Evolutionary conservation across 2,329 filamentous ascomycete species (phyloP).

Genomic region (Hypoxylon sp.): DNA sequence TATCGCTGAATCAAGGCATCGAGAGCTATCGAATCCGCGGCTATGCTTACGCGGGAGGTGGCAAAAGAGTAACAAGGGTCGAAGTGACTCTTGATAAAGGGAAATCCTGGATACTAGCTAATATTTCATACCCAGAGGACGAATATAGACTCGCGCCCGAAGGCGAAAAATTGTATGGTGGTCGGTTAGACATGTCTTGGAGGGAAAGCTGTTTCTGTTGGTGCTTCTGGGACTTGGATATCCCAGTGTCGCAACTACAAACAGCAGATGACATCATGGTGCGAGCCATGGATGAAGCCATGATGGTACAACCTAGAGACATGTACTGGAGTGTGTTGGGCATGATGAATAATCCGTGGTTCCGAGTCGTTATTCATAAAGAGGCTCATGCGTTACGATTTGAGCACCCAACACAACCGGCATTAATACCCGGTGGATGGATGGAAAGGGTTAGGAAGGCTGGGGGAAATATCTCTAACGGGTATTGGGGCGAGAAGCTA

Average conservation of each 20-base stretch:
- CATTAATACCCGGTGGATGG: conserved; percentile 85
- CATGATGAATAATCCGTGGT: conserved; percentile 99
- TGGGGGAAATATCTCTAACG: conserved; percentile 84
- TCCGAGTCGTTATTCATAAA: conserved; percentile 81
- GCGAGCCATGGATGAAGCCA: conserved; percentile 89
- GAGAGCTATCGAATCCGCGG: conserved; percentile 77
- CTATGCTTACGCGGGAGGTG: conserved; percentile 91
- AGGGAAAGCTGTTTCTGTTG: conserved; percentile 88
- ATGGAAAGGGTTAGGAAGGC: conserved; percentile 91
- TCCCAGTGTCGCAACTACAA: conserved; percentile 74
- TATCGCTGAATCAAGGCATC: conserved; percentile 65
- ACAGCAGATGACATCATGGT: conserved; percentile 81
- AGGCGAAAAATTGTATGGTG: conserved; percentile 78
- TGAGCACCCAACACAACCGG: conserved; percentile 90
- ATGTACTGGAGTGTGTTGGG: conserved; percentile 97
- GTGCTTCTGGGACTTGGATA: conserved; percentile 88
- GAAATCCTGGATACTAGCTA: conserved; percentile 81
- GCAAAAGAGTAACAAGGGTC: conserved; percentile 84
- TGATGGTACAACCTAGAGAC: conserved; percentile 88
- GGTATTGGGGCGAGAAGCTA: conserved; percentile 85
- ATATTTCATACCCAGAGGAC: conserved; percentile 88
- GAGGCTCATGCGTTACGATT: conserved; percentile 78
- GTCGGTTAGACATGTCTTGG: conserved; percentile 84
- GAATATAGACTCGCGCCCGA: conserved; percentile 77
- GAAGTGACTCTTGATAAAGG: conserved; percentile 89